Conservation (phyloP, 73 alveolate species). For the Durusdinium trenchii region DNA sequence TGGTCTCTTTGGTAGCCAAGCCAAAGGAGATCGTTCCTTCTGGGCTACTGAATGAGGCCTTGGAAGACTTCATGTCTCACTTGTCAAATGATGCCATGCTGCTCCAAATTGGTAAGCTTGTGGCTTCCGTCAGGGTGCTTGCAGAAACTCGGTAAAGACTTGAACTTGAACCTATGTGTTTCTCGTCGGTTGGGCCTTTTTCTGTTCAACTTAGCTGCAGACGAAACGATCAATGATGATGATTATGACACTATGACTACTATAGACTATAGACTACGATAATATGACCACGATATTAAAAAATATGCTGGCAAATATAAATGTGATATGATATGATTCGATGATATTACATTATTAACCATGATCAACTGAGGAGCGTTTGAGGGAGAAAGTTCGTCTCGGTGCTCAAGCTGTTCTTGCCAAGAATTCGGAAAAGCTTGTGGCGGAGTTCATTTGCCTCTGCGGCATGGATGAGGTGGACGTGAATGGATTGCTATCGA, state of each 20-base stretch:
- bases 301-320: too few relatives aligned
- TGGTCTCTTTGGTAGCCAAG: not conserved
- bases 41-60: not conserved
- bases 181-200: not conserved
- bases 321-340: too few relatives aligned
- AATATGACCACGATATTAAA: too few relatives aligned
- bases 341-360: too few relatives aligned
- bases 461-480: not conserved
- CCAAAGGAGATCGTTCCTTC: not conserved
- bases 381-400: not conserved
- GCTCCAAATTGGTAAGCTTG: not conserved
- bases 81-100: not conserved
- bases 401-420: not conserved
- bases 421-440: not conserved
- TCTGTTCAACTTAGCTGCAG: too few relatives aligned
- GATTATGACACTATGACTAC: too few relatives aligned
- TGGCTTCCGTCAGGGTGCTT: too few relatives aligned
- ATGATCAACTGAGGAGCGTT: too few relatives aligned
- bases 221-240: too few relatives aligned
- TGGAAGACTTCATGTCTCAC: not conserved
- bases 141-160: too few relatives aligned
- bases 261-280: too few relatives aligned
- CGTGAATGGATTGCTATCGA: not conserved
- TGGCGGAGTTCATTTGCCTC: not conserved
- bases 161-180: too few relatives aligned